A percentile compares a stretch with the other conserved stretches of the same genome.
phyloP scores from a whole-genome alignment of 306 rosid genomes.

The Styphnolobium japonicum region DNA sequence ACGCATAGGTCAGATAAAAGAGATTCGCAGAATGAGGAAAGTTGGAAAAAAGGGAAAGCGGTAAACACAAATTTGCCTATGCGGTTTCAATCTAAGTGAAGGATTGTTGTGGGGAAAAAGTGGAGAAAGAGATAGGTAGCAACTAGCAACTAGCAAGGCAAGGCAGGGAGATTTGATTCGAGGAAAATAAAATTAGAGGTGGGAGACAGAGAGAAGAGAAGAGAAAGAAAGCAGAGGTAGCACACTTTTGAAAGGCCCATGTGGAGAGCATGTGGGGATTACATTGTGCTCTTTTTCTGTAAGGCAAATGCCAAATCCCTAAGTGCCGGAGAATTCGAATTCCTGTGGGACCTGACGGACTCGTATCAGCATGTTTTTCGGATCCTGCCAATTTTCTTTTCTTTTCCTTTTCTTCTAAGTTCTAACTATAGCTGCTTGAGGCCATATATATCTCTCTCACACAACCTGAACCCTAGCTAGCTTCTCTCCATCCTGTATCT shows the following conservation, averaged over 20 bases:
- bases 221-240: conserved; percentile 1
- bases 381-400: conserved; percentile 61
- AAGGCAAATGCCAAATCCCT: conserved; percentile 43
- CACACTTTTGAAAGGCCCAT: conserved; percentile 50
- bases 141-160: not conserved
- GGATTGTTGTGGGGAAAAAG: conserved; percentile 13
- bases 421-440: not conserved
- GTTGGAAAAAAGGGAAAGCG: conserved; percentile 20
- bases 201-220: not conserved
- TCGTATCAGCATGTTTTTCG: conserved; percentile 61
- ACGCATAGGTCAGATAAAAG: not conserved
- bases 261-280: conserved; percentile 76
- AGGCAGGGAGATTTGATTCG: conserved; percentile 3
- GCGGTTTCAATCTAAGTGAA: conserved; percentile 14
- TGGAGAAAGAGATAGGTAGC: not conserved
- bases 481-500: not conserved
- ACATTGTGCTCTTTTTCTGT: conserved; percentile 29
- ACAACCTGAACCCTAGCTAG: not conserved
- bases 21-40: not conserved
- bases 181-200: not conserved
- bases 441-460: not conserved
- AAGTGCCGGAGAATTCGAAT: conserved; percentile 55
- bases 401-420: not conserved
- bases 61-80: not conserved
- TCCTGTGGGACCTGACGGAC: conserved; percentile 49